Percentiles rank a stretch among this genome's conserved stretches.
phyloP scores from a whole-genome alignment of 495 filamentous ascomycete genomes.

The Tuber magnatum region DNA sequence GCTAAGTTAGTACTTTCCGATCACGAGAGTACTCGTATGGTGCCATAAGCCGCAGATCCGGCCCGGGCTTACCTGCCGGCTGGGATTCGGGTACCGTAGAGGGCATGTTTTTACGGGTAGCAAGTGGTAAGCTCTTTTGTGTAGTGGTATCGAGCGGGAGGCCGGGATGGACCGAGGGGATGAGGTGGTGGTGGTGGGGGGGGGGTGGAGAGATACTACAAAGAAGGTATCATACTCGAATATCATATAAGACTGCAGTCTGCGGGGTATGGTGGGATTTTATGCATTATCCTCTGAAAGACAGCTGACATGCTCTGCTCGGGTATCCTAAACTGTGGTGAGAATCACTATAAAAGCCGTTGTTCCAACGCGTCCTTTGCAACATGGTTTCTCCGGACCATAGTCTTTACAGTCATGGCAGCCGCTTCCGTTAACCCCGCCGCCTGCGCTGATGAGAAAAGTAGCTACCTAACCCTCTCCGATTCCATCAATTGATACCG shows the following conservation, averaged over 20 bases:
- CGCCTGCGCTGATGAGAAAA: background rate
- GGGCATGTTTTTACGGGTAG: too few relatives aligned
- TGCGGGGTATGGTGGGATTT: background rate
- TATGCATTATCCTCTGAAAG: background rate
- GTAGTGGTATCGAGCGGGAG: background rate
- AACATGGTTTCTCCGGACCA: background rate
- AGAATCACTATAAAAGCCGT: background rate
- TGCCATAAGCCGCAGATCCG: too few relatives aligned
- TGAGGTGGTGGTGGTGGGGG: background rate
- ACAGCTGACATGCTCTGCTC: background rate
- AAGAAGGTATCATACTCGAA: background rate
- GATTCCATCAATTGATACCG: background rate
- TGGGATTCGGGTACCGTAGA: background rate
- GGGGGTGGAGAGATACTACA: background rate
- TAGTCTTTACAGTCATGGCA: background rate
- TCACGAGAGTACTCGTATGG: background rate
- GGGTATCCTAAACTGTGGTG: background rate
- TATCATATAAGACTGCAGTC: background rate
- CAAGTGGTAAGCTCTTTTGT: background rate
- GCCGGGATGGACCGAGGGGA: background rate
- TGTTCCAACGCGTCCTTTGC: background rate
- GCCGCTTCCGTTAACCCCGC: background rate
- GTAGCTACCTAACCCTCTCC: background rate
- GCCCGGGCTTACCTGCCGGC: background rate
- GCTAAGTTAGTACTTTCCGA: background rate